Evolutionary conservation across 2,329 filamentous ascomycete species (phyloP).

Genomic region (Fusarium miscanthi): DNA sequence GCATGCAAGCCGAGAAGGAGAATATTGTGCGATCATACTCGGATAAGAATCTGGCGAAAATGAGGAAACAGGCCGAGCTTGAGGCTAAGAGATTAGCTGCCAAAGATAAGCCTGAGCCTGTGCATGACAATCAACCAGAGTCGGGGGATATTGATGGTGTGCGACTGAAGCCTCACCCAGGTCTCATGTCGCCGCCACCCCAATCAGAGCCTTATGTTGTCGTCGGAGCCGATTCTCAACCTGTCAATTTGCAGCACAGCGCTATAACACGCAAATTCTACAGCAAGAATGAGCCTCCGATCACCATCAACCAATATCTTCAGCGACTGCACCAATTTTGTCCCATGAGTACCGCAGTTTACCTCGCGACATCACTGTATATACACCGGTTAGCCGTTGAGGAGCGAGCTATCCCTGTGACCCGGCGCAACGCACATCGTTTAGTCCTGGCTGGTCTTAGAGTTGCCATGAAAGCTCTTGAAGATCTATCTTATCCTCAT

Average conservation of each 20-base stretch:
- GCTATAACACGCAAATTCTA: constrained; percentile 94
- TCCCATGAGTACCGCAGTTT: constrained; percentile 92
- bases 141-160: constrained; percentile 65
- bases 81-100: constrained; percentile 42
- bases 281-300: constrained; percentile 85
- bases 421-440: constrained; percentile 85
- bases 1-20: constrained; percentile 71
- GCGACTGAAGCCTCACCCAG: constrained; percentile 56
- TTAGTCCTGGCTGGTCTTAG: constrained; percentile 84
- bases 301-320: constrained; percentile 86
- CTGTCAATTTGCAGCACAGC: constrained; percentile 80
- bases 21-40: constrained; percentile 69
- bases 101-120: constrained; percentile 23
- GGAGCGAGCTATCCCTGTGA: constrained; percentile 83
- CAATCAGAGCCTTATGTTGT: constrained; percentile 66
- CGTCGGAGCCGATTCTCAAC: constrained; percentile 76
- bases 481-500: constrained; percentile 90
- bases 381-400: constrained; percentile 84
- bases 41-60: constrained; percentile 61
- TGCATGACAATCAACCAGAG: constrained; percentile 1
- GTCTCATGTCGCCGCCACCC: constrained; percentile 39
- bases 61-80: constrained; percentile 56
- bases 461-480: constrained; percentile 94
- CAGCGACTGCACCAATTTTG: constrained; percentile 89
- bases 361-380: constrained; percentile 88